Percentiles rank a stretch among this genome's conserved stretches.
phyloP scores from a whole-genome alignment of 73 alveolate genomes.

The Paraurostyla sp. region DNA sequence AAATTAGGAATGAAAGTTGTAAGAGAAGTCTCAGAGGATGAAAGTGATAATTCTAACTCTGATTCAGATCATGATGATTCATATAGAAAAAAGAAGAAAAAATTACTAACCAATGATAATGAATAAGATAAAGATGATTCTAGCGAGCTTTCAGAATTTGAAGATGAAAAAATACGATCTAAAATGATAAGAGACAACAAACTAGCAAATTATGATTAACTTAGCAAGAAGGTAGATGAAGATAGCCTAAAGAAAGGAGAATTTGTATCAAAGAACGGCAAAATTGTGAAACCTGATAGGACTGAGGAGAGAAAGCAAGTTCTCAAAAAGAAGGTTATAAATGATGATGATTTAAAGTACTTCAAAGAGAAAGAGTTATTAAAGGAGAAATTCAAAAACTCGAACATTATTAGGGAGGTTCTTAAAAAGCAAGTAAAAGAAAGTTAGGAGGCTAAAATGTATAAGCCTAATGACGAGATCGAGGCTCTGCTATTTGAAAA shows the following conservation, averaged over 20 bases:
- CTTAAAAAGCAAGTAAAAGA: slow-evolving; percentile 39
- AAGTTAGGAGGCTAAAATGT: slow-evolving; percentile 19
- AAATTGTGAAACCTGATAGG: slow-evolving; percentile 1
- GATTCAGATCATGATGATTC: not conserved
- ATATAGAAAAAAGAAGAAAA: not conserved
- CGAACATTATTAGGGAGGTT: slow-evolving; percentile 38
- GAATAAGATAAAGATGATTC: not conserved
- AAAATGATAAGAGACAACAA: not conserved
- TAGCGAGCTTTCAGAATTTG: not conserved
- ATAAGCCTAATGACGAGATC: slow-evolving; percentile 36
- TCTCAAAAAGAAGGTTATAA: not conserved
- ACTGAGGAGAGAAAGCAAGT: not conserved
- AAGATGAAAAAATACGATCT: not conserved
- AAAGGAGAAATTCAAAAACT: slow-evolving; percentile 31
- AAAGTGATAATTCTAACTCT: not conserved
- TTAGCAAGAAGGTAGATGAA: not conserved
- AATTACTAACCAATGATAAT: not conserved
- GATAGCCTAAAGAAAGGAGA: slow-evolving; percentile 8
- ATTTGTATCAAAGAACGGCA: slow-evolving; percentile 21
- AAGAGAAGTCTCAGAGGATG: not conserved
- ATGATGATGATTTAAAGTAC: not conserved
- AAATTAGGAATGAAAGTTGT: not conserved
- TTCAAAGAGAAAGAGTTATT: slow-evolving; percentile 29
- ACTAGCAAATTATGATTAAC: not conserved
- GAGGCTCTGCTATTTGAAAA: slow-evolving; percentile 39